Evolutionary conservation across 2,329 filamentous ascomycete species (phyloP).

Genomic region (Trichoderma citrinoviride): DNA sequence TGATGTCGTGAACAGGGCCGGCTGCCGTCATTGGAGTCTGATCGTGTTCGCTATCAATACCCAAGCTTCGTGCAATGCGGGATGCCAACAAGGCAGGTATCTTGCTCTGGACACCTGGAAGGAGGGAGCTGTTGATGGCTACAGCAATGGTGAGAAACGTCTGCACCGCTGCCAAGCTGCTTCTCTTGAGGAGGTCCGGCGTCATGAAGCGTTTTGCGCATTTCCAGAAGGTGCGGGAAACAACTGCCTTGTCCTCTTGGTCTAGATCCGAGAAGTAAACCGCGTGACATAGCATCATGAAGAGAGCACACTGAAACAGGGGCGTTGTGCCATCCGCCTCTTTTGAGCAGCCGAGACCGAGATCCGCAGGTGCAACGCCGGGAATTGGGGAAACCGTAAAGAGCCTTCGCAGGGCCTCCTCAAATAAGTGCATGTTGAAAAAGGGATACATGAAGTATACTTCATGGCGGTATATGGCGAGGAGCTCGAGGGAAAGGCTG

Average conservation of each 20-base stretch:
- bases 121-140: constrained; percentile 41
- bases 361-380: constrained; percentile 14
- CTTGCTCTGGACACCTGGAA: constrained; percentile 41
- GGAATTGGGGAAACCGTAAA: constrained; percentile 32
- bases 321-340: constrained; percentile 34
- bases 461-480: constrained; percentile 39
- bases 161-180: constrained; percentile 42
- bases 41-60: constrained; percentile 36
- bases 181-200: constrained; percentile 34
- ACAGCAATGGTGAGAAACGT: constrained; percentile 40
- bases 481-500: constrained; percentile 40
- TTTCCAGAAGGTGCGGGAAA: constrained; percentile 33
- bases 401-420: constrained; percentile 39
- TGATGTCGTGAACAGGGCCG: constrained; percentile 30
- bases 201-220: constrained; percentile 35
- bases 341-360: constrained; percentile 34
- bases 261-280: constrained; percentile 39
- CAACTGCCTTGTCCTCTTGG: constrained; percentile 25
- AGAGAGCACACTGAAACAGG: constrained; percentile 43
- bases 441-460: constrained; percentile 45
- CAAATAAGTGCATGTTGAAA: constrained; percentile 42
- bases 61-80: constrained; percentile 41
- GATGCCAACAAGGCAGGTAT: constrained; percentile 43
- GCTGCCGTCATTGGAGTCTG: neutral
- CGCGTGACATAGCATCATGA: constrained; percentile 43